A percentile compares a stretch with the other conserved stretches of the same genome.
These are phyloP conservation scores for Neurospora hispaniola DNA, from an alignment of 495 filamentous ascomycete genomes.

Conservation along the genomic window DNA sequence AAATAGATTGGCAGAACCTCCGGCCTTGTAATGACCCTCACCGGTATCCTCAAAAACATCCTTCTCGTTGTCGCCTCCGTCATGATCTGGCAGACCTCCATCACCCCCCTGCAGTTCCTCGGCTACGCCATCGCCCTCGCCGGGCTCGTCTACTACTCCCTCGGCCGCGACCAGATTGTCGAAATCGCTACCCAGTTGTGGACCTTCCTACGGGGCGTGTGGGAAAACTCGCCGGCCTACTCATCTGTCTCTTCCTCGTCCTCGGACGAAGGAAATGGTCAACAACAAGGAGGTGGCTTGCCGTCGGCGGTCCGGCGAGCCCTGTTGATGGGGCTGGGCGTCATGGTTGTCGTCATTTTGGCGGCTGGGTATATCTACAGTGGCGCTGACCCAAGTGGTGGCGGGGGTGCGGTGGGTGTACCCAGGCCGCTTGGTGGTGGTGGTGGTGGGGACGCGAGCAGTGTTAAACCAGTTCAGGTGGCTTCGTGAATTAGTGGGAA, in stretches of 20 bases:
- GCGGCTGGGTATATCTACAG: constrained; percentile 15
- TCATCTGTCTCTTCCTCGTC: not conserved
- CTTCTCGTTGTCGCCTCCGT: constrained; percentile 55
- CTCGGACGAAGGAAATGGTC: constrained; percentile 25
- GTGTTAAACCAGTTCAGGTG: not conserved
- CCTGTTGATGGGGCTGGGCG: constrained; percentile 45
- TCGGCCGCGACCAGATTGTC: constrained; percentile 57
- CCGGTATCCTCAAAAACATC: constrained; percentile 68
- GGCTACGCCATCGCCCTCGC: constrained; percentile 56
- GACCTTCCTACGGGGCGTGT: constrained; percentile 50
- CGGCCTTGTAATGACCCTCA: constrained; percentile 64
- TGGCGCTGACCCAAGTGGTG: not conserved
- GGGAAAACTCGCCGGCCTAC: constrained; percentile 4
- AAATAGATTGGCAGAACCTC: constrained; percentile 65
- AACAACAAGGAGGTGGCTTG: constrained; percentile 14
- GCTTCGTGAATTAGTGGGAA: not conserved
- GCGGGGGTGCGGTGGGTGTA: not conserved
- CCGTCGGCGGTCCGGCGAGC: constrained; percentile 58
- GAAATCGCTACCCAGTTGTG: constrained; percentile 45
- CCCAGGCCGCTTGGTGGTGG: not conserved
- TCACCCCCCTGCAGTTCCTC: constrained; percentile 48
- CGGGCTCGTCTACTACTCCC: constrained; percentile 57
- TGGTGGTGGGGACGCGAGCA: not conserved
- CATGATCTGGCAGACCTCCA: constrained; percentile 52
- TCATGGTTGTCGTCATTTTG: constrained; percentile 49